Conservation (phyloP, 805 yeast species). For the Kodamaea nitidulidarum region DNA sequence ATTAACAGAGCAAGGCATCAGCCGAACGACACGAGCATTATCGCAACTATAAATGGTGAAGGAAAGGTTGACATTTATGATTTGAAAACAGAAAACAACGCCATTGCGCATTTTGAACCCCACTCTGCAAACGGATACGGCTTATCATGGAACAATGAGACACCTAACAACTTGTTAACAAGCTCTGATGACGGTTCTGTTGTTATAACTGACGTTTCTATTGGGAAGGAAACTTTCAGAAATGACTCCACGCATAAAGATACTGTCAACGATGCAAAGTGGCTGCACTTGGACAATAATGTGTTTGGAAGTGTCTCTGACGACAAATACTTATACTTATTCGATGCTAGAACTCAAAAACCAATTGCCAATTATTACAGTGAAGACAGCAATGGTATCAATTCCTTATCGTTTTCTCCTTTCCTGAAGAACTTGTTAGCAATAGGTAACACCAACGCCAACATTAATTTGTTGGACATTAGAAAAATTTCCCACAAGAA, state of each 20-base stretch:
- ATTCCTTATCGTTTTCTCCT: slow-evolving; percentile 62
- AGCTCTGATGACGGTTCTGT: slow-evolving; percentile 64
- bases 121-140: slow-evolving; percentile 75
- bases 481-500: slow-evolving; percentile 35
- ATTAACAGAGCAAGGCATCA: slow-evolving; percentile 68
- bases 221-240: slow-evolving; percentile 12
- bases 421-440: slow-evolving; percentile 59
- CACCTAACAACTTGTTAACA: slow-evolving; percentile 50
- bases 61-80: slow-evolving; percentile 61
- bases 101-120: slow-evolving; percentile 36
- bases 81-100: slow-evolving; percentile 22
- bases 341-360: slow-evolving; percentile 45
- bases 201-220: slow-evolving; percentile 54
- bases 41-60: slow-evolving; percentile 65
- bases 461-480: slow-evolving; percentile 61
- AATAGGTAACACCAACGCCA: slow-evolving; percentile 66
- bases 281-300: slow-evolving; percentile 53
- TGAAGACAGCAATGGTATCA: slow-evolving; percentile 42
- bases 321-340: slow-evolving; percentile 52
- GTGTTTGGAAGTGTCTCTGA: slow-evolving; percentile 73
- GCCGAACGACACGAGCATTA: slow-evolving; percentile 53
- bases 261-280: slow-evolving; percentile 72
- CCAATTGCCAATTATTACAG: slow-evolving; percentile 26
- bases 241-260: slow-evolving; percentile 39
- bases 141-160: slow-evolving; percentile 55